Percentiles rank a stretch among this genome's conserved stretches.
Conservation (phyloP, 2,329 filamentous ascomycete genomes). For the Trichocomaceae sp. region DNA sequence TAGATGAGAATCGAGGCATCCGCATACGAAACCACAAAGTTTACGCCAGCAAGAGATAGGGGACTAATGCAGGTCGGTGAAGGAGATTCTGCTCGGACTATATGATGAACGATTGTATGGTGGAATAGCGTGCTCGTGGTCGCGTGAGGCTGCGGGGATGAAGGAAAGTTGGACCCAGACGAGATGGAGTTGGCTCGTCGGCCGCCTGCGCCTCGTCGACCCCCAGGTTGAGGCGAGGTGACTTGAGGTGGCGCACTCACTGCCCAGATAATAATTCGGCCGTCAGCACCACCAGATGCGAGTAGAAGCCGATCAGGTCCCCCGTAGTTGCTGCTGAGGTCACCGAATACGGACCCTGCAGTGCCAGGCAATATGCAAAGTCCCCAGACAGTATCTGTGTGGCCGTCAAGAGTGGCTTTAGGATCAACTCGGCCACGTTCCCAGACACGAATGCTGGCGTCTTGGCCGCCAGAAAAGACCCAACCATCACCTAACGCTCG, state of each 20-base stretch:
- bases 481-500: slow-evolving; percentile 87
- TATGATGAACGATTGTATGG: slow-evolving; percentile 81
- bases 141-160: slow-evolving; percentile 78
- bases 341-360: slow-evolving; percentile 70
- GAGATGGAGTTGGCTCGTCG: slow-evolving; percentile 88
- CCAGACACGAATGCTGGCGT: slow-evolving; percentile 90
- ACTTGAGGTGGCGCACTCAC: slow-evolving; percentile 84
- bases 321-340: slow-evolving; percentile 64
- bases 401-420: slow-evolving; percentile 87
- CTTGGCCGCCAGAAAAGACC: slow-evolving; percentile 97
- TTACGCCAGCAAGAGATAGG: slow-evolving; percentile 72
- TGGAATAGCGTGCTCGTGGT: slow-evolving; percentile 82
- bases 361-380: slow-evolving; percentile 86
- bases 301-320: slow-evolving; percentile 79
- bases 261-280: slow-evolving; percentile 87
- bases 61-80: slow-evolving; percentile 92
- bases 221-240: slow-evolving; percentile 69
- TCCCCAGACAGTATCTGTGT: slow-evolving; percentile 93
- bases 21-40: slow-evolving; percentile 87
- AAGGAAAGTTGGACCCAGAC: slow-evolving; percentile 85
- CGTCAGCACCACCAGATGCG: slow-evolving; percentile 87
- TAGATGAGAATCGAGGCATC: slow-evolving; percentile 88
- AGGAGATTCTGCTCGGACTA: slow-evolving; percentile 60
- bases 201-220: slow-evolving; percentile 66
- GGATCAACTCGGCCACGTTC: slow-evolving; percentile 90